Evolutionary conservation across 768 basidiomycete genomes (phyloP).

Genomic region (Rhizopogon vulgaris): DNA sequence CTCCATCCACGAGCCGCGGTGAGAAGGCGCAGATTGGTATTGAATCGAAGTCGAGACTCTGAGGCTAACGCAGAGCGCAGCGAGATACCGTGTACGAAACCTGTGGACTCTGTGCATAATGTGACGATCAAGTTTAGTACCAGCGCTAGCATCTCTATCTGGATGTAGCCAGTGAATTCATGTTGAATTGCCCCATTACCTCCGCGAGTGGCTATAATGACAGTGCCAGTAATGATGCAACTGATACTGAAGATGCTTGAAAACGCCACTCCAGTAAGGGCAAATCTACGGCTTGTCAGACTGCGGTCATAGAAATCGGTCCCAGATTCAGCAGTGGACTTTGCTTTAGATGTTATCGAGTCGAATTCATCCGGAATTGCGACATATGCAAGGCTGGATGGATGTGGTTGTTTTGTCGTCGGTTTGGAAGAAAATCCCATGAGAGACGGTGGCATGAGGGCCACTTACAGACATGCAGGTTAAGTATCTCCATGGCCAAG

Average conservation of each 20-base stretch:
- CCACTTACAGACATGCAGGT: neutral
- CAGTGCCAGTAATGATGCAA: conserved; percentile 19
- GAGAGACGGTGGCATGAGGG: neutral
- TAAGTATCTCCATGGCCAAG: neutral
- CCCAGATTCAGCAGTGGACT: conserved; percentile 11
- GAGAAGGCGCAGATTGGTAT: conserved; percentile 25
- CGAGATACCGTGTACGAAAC: conserved; percentile 21
- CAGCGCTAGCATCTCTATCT: conserved; percentile 19
- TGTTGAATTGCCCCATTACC: neutral
- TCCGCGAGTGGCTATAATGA: conserved; percentile 10
- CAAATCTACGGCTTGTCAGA: conserved; percentile 15
- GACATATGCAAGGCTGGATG: neutral
- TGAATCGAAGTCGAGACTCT: conserved; percentile 18
- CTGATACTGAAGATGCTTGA: conserved; percentile 14
- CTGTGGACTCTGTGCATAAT: conserved; percentile 23
- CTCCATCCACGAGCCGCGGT: conserved; percentile 13
- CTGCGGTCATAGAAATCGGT: conserved; percentile 25
- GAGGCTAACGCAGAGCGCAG: conserved; percentile 23
- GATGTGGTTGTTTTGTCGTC: neutral
- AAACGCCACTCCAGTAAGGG: conserved; percentile 19
- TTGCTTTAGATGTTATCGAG: conserved; percentile 14
- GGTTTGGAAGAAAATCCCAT: neutral
- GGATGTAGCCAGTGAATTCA: too few relatives aligned
- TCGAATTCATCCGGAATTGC: conserved; percentile 12
- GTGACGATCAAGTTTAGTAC: conserved; percentile 22